Evolutionary conservation across 371 early-diverging fungal genomes (phyloP), one percentile per base, ranked within the genome.

Genomic region (Circinella minor): DNA sequence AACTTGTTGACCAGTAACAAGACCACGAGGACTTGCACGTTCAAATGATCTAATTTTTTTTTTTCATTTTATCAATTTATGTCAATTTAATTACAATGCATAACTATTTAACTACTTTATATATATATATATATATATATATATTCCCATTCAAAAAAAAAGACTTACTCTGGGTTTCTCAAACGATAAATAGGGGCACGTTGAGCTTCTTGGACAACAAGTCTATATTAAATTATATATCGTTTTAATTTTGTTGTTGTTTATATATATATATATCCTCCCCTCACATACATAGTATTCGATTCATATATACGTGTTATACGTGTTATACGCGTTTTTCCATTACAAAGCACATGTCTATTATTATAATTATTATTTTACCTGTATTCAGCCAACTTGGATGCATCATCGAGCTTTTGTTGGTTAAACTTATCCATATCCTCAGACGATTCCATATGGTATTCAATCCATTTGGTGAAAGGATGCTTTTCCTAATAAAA

Each of bases 81-180:
- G 27, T 27, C 27, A 27, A 27, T 1, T 27, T 27, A 27, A 27
- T 27, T 27, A 27, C 27, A 27, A 27, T 27, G 27, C 27, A 27
- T 27, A 27, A 27, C 27, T 27, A 27, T 27, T 27, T 27, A 27
- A 27, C 27, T 27, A 27, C 27, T 27, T 27, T 27, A 27, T 27
- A 27, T 27, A 27, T 15, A 51, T n/a, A 8, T 13, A n/a, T n/a
- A n/a, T n/a, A 15, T 49, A 49, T 39, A 39, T 39, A 15, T 15
- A 51, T n/a, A 8, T 13, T 17, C 51, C 51, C 5, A n/a, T 20
- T 62, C 37, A n/a, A 66, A 36, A 68, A 36, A 68, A 47, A 34
- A 48, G 0, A 65, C 81, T 81, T 81, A 84, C 84, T 84, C 84
- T 10, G 84, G 80, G 66, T 84, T 76, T 76, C 84, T 74, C 79